Evolutionary conservation across 106 monocot genomes (phyloP), one percentile per base, ranked within the genome.

Genomic region (Amphibolis antarctica): DNA sequence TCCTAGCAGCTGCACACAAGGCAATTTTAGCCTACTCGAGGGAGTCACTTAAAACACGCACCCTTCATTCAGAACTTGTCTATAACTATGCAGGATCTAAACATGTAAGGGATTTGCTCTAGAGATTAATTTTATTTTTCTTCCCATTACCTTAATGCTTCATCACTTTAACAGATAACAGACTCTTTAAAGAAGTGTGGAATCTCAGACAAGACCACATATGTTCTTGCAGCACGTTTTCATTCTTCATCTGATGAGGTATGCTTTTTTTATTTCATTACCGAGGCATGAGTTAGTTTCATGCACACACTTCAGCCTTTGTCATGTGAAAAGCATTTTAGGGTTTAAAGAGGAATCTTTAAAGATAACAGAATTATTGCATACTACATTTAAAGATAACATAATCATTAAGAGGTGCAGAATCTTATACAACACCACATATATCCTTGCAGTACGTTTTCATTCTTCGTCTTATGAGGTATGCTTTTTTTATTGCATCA

Each of bases 111-210:
- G 28, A 11, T 0, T 64, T 26, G 61, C 47, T 48, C 46, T 28
- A 18, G 6, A 17, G 44, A 51, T 62, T 56, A 11, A 23, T 21
- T 28, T 7, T 61, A 28, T 48, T 70, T 62, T 9, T 62, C 44
- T 18, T 15, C 9, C 13, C 10, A 28, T 28, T 65, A 27, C 29
- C 51, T 49, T 27, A 47, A 12, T 48, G 10, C 14, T 25, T 3
- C 12, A 24, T 24, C 30, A 36, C 22, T 64, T 15, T 23, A 15
- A 12, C 58, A 94, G 94, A 94, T 94, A 76, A 79, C 79, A 13
- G 89, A 94, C 60, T 94, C 89, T 20, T 76, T 94, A 64, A 94
- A 89, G 79, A 78, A 89, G 60, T 86, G 86, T 69, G 94, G 94
- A 67, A 89, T 94, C 53, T 84, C 89, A 27, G 80, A 89, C 22